A percentile compares a stretch with the other conserved stretches of the same genome.
These are phyloP conservation scores for Syzygium aqueum DNA, from an alignment of 345 rosid genomes.

Conservation along the genomic window DNA sequence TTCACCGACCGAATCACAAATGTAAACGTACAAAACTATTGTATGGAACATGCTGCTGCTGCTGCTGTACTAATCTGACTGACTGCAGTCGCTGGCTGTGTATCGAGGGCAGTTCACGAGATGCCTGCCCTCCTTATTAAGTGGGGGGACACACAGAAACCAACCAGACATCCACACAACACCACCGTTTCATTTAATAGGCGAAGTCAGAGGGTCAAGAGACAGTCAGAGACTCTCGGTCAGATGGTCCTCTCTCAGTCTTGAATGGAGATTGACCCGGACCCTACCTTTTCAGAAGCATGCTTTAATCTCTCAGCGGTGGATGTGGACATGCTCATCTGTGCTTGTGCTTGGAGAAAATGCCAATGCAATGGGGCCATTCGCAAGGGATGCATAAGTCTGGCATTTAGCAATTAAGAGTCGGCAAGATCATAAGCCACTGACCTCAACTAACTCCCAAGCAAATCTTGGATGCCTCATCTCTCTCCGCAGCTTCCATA, in stretches of 20 bases:
- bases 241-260: slow-evolving; percentile 23
- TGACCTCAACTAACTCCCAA: background rate
- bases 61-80: background rate
- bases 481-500: background rate
- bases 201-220: slow-evolving; percentile 50
- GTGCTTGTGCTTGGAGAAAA: background rate
- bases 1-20: background rate
- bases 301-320: slow-evolving; percentile 43
- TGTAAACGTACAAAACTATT: background rate
- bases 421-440: slow-evolving; percentile 7
- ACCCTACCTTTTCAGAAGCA: background rate
- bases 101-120: background rate
- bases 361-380: background rate
- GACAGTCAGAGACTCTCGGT: slow-evolving; percentile 30
- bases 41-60: background rate
- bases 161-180: background rate
- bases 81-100: background rate
- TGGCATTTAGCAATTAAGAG: slow-evolving; percentile 2
- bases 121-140: background rate
- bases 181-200: slow-evolving; percentile 1
- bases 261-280: background rate
- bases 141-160: background rate
- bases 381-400: background rate
- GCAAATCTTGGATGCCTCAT: background rate
- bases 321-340: slow-evolving; percentile 27